Base-by-base conservation (phyloP, 345 rosid genomes). In the Raphanus raphanistrum region DNA sequence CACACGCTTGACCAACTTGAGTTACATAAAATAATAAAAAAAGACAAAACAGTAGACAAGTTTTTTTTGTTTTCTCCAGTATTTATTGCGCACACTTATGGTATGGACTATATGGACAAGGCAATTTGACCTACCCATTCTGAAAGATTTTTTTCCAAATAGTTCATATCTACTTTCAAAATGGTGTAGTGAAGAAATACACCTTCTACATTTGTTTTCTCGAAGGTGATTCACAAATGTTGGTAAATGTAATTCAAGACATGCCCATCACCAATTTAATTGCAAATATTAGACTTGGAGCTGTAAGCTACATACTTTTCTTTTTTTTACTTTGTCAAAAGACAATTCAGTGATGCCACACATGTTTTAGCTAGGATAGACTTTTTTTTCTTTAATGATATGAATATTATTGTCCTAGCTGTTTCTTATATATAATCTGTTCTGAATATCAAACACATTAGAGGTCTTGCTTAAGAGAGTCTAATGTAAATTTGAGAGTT, bases 1-100 rank as follows among this genome's bases (percentile, higher is more conserved):
- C 76, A 72, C 61, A 45, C 68, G 25, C 41, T n/a, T 12, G 1
- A 60, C 33, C 50, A 45, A 48, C 57, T 72, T 72, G 11, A 58
- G 31, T 62, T 28, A 28, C 54, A 45, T 32, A 32, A 4, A 32
- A 32, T 32, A 28, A 43, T 15, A 72, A 10, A 10, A 10, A 0
- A 12, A 32, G 21, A 28, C 36, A 45, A 6, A 21, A 21, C 21
- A 11, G 5, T 2, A 8, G 54, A 28, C 48, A 17, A 13, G 21
- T 31, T 21, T 21, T 31, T 21, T 55, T 55, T 52, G 26, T 58
- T 25, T 32, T 55, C 25, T 13, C 1, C 2, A 2, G 8, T 25
- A 57, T 21, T 12, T 70, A 13, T 13, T 45, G 54, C 54, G 54
- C 48, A 63, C 41, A 31, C 28, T 41, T 68, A 32, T 67, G 8